Percentiles rank a stretch among this genome's conserved stretches.
These are phyloP conservation scores for Saitoella complicata DNA, from an alignment of 805 yeast genomes.

Conservation along the genomic window DNA sequence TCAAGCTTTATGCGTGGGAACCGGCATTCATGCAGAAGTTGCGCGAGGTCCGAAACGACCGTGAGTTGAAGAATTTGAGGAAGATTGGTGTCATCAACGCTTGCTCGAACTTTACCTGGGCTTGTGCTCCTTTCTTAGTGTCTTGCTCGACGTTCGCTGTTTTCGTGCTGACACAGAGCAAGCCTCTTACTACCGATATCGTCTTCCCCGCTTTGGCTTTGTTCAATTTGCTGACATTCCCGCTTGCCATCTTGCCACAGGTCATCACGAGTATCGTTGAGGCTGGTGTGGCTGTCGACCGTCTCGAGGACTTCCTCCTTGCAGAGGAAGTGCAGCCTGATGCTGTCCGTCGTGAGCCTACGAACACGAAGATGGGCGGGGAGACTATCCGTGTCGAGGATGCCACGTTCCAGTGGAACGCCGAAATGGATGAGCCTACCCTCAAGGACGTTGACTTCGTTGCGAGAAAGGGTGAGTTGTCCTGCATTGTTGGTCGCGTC, in stretches of 20 bases:
- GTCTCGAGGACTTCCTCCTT: slow-evolving; percentile 59
- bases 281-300: slow-evolving; percentile 40
- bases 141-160: slow-evolving; percentile 78
- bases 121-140: slow-evolving; percentile 75
- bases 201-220: slow-evolving; percentile 77
- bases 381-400: slow-evolving; percentile 26
- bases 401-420: slow-evolving; percentile 38
- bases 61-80: slow-evolving; percentile 53
- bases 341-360: slow-evolving; percentile 42
- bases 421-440: slow-evolving; percentile 44
- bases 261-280: slow-evolving; percentile 75
- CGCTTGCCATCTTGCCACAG: slow-evolving; percentile 82
- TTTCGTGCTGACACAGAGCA: slow-evolving; percentile 44
- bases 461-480: slow-evolving; percentile 60
- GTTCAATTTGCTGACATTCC: slow-evolving; percentile 79
- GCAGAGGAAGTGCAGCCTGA: slow-evolving; percentile 66
- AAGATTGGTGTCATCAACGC: slow-evolving; percentile 62
- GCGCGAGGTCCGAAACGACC: slow-evolving; percentile 75
- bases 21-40: slow-evolving; percentile 60
- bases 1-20: slow-evolving; percentile 95
- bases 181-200: slow-evolving; percentile 70
- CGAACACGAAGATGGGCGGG: slow-evolving; percentile 57
- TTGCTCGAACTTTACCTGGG: slow-evolving; percentile 58
- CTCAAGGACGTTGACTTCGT: slow-evolving; percentile 45
- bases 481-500: slow-evolving; percentile 77